Conservation (phyloP, 495 filamentous ascomycete species). For the Bombardia bombarda region DNA sequence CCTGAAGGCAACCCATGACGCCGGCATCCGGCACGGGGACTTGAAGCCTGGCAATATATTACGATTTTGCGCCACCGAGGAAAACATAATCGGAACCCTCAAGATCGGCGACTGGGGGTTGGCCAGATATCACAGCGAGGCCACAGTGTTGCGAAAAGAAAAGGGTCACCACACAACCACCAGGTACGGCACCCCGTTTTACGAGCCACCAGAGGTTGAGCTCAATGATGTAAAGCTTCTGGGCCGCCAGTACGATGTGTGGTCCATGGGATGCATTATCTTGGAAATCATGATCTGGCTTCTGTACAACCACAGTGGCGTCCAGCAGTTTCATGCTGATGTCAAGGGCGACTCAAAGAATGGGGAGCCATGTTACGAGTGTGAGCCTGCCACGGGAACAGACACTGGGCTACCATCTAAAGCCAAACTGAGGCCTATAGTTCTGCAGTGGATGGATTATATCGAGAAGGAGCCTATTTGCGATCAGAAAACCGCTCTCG, state of each 20-base stretch:
- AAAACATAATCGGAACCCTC: constrained; percentile 3
- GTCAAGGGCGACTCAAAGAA: neutral
- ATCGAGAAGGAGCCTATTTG: neutral
- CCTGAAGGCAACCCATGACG: neutral
- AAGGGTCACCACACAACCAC: neutral
- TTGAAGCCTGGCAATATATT: constrained; percentile 23
- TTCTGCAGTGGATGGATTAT: neutral
- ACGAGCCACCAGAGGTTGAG: constrained; percentile 4
- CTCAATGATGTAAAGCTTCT: neutral
- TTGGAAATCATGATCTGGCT: constrained; percentile 27
- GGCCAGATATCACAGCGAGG: constrained; percentile 10
- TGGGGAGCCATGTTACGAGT: no score
- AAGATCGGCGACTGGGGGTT: constrained; percentile 19
- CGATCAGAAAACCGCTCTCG: no score
- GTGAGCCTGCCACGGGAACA: no score
- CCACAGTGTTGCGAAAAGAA: constrained; percentile 2
- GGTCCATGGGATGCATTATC: constrained; percentile 32
- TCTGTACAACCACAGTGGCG: constrained; percentile 17
- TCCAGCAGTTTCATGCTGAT: constrained; percentile 9
- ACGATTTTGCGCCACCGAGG: neutral
- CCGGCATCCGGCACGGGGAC: constrained; percentile 15
- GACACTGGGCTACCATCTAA: neutral
- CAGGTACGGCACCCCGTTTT: constrained; percentile 7
- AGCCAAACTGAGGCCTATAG: neutral
- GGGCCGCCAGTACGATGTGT: constrained; percentile 24